Conservation (phyloP, 2,329 filamentous ascomycete genomes). For the Colletotrichum chrysophilum region DNA sequence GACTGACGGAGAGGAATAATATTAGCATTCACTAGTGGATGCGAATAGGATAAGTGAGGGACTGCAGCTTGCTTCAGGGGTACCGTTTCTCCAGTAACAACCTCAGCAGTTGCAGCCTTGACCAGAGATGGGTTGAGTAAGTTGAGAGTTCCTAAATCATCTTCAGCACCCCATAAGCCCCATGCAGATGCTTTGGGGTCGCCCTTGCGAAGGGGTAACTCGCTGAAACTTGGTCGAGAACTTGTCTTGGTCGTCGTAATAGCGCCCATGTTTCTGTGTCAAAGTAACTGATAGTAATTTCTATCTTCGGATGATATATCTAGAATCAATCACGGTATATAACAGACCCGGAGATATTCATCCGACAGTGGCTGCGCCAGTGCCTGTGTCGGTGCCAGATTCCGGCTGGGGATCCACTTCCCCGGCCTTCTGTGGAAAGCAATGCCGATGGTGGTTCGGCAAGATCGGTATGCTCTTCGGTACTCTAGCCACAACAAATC, state of each 20-base stretch:
- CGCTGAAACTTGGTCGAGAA: background rate
- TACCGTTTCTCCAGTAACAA: background rate
- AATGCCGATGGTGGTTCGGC: background rate
- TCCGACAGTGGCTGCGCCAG: background rate
- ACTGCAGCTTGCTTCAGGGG: background rate
- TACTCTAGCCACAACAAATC: background rate
- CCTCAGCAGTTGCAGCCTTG: background rate
- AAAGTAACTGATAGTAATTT: background rate
- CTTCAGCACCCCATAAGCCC: slow-evolving; percentile 1
- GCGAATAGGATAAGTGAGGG: background rate
- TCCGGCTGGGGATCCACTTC: background rate
- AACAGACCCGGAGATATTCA: background rate
- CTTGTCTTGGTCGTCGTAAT: background rate
- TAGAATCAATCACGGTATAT: background rate
- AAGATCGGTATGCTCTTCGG: background rate
- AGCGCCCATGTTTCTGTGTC: background rate
- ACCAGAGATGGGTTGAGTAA: background rate
- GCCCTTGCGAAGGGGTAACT: background rate
- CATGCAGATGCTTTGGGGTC: slow-evolving; percentile 11
- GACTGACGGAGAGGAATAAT: background rate
- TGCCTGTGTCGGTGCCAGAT: background rate
- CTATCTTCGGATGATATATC: background rate
- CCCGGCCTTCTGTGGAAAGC: background rate
- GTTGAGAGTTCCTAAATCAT: slow-evolving; percentile 16
- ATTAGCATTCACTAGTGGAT: background rate